A percentile compares a stretch with the other conserved stretches of the same genome.
These are phyloP conservation scores for Colletotrichum sp. DNA, from an alignment of 2,329 filamentous ascomycete genomes.

Conservation along the genomic window DNA sequence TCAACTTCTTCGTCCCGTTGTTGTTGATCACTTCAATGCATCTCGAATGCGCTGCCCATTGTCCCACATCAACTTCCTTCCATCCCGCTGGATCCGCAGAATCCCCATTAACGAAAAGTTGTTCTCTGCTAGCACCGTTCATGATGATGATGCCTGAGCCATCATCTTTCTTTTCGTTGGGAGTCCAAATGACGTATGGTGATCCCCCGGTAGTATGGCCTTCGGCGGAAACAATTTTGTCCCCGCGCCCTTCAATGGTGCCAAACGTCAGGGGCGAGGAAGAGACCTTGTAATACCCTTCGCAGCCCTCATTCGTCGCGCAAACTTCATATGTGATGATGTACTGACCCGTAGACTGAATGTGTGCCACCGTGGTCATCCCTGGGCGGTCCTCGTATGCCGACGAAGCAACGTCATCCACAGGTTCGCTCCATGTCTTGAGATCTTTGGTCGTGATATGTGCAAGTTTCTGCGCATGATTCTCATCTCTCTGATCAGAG, in stretches of 20 bases:
- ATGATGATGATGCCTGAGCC: not conserved
- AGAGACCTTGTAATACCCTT: not conserved
- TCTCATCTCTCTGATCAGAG: constrained; percentile 71
- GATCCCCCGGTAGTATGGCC: not conserved
- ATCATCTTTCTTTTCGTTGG: not conserved
- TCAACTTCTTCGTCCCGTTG: not conserved
- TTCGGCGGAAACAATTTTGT: not conserved
- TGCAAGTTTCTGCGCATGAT: constrained; percentile 72
- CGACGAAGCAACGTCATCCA: constrained; percentile 38
- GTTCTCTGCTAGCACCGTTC: not conserved
- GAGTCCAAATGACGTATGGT: not conserved
- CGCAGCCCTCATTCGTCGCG: not conserved
- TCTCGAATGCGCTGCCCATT: not conserved
- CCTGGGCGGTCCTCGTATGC: constrained; percentile 26
- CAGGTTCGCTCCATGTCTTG: constrained; percentile 58
- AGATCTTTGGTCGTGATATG: constrained; percentile 67
- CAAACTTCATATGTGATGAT: constrained; percentile 1
- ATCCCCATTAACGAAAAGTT: not conserved
- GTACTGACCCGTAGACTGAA: not conserved
- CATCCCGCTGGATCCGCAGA: not conserved
- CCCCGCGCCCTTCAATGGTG: not conserved
- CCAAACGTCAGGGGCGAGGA: not conserved
- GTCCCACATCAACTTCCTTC: not conserved
- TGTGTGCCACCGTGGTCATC: not conserved
- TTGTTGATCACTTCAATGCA: not conserved